Evolutionary conservation across 805 yeast species (phyloP).

Genomic region (Pichia nakasei): DNA sequence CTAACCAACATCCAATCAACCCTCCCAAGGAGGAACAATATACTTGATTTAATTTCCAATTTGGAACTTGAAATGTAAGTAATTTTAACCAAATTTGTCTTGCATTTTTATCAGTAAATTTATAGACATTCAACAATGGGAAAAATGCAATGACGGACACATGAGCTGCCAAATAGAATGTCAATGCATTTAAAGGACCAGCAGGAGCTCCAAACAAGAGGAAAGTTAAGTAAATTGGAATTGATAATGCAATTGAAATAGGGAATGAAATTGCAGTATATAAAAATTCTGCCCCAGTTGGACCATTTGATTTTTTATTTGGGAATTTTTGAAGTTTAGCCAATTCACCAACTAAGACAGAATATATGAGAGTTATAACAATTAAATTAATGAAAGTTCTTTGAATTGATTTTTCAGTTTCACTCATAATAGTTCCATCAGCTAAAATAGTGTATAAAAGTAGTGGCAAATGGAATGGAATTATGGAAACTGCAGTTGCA

Average conservation of each 20-base stretch:
- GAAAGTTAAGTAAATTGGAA: constrained; percentile 25
- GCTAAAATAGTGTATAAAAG: constrained; percentile 22
- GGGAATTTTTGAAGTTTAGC: constrained; percentile 19
- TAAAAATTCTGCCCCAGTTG: constrained; percentile 11
- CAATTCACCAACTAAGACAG: constrained; percentile 16
- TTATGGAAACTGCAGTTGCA: constrained; percentile 10
- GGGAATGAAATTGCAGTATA: constrained; percentile 10
- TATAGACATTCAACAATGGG: constrained; percentile 31
- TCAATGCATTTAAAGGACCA: constrained; percentile 10
- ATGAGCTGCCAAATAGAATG: constrained; percentile 14
- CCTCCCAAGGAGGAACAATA: constrained; percentile 35
- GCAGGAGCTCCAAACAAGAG: constrained; percentile 19
- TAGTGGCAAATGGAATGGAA: constrained; percentile 27
- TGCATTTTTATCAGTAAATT: constrained; percentile 29
- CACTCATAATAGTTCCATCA: constrained; percentile 25
- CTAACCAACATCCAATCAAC: constrained; percentile 76
- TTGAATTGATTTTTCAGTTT: constrained; percentile 15
- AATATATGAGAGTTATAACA: constrained; percentile 7
- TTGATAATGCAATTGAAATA: constrained; percentile 12
- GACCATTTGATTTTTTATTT: constrained; percentile 10
- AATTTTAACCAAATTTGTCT: constrained; percentile 20
- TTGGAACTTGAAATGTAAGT: constrained; percentile 23
- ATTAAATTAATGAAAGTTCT: constrained; percentile 9
- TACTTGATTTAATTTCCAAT: constrained; percentile 24
- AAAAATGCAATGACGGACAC: constrained; percentile 12